Evolutionary conservation across 2,329 filamentous ascomycete genomes (phyloP), one percentile per base, ranked within the genome.

Genomic region (Ceratocystis cacaofunesta): DNA sequence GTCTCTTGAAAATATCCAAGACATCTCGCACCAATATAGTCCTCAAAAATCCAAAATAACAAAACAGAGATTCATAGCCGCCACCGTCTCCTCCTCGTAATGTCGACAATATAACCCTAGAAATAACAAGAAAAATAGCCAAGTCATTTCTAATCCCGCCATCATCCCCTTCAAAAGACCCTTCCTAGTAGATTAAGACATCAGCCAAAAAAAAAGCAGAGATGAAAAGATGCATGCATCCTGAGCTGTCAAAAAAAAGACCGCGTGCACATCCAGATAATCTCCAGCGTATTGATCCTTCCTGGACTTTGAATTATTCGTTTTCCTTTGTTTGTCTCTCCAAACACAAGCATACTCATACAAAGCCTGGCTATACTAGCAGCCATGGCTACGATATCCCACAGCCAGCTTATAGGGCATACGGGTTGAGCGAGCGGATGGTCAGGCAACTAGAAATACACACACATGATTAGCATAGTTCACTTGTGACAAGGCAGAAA

Each of bases 381-480:
- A 64, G 32, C 62, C 32, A 52, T 22, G 30, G 36, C 30, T 22
- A 41, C 46, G 28, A 25, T 41, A 17, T 55, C 62, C 17, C 8
- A 12, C 62, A 32, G 30, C 62, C 28, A 32, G 10, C 68, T 74
- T 74, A 84, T 71, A 85, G 75, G 64, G 88, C 88, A 73, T 87
- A 92, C 17, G 88, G 88, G 79, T 92, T 92, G 71, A 91, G 77
- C 48, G 88, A 90, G 68, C 88, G 85, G 72, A 91, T 91, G n/a
- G 88, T 91, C 75, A 92, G 76, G 79, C 88, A 92, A 71, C 88
- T 91, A 63, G 12, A 62, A n/a, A 36, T 46, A 62, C 19, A 70
- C 25, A 69, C 46, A 10, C 6, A 61, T 17, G 60, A 70, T 82
- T 76, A 81, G 78, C 72, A 70, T 43, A 52, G 22, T 44, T 1